These are phyloP conservation scores for Vitellaria paradoxa DNA, from an alignment of 179 eudicot genomes.

Conservation along the genomic window DNA sequence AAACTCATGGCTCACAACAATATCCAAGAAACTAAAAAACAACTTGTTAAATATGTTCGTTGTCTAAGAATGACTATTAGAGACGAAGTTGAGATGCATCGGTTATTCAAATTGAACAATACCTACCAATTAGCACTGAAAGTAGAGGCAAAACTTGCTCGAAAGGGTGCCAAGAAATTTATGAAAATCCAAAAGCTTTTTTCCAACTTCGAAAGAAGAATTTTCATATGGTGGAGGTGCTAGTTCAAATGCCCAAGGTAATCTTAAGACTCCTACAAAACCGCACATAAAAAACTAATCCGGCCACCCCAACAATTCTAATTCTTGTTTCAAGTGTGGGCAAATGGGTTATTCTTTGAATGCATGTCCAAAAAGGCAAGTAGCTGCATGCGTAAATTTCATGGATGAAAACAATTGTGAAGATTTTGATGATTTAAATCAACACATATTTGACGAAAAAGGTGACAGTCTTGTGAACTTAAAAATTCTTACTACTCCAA, in stretches of 20 bases:
- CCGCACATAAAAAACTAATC: too few relatives aligned
- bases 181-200: not conserved
- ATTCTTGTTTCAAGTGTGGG: too few relatives aligned
- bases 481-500: too few relatives aligned
- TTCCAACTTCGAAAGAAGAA: not conserved
- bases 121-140: too few relatives aligned
- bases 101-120: not conserved
- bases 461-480: not conserved
- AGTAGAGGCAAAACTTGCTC: too few relatives aligned
- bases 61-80: not conserved
- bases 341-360: not conserved
- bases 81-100: not conserved
- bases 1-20: too few relatives aligned
- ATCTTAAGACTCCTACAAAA: not conserved
- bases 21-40: too few relatives aligned
- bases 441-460: not conserved
- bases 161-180: not conserved
- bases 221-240: not conserved
- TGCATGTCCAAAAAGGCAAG: not conserved
- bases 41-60: too few relatives aligned
- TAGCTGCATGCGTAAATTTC: not conserved
- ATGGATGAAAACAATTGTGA: not conserved
- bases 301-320: too few relatives aligned
- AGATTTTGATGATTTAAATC: not conserved
- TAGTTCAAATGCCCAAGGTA: not conserved